Percentiles rank a stretch among this genome's conserved stretches.
Conservation (phyloP, 225 moss, liverwort and hornwort species). For the Physcomitrellopsis africana region DNA sequence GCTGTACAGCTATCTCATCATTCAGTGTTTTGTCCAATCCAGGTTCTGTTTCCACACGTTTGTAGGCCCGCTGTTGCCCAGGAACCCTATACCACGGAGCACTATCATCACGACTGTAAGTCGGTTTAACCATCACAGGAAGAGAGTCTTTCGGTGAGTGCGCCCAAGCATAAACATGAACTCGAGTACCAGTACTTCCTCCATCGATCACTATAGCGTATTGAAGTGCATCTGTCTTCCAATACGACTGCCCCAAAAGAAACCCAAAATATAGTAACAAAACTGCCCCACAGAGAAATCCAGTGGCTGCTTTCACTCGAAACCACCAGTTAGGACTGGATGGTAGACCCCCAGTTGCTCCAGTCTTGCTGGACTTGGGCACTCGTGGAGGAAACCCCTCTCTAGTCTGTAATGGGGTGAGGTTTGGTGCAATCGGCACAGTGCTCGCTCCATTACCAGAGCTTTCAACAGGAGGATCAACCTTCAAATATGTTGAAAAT, state of each 20-base stretch:
- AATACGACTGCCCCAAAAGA: slow-evolving; percentile 58
- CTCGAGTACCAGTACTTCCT: slow-evolving; percentile 97
- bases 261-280: slow-evolving; percentile 63
- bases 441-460: slow-evolving; percentile 38
- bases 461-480: slow-evolving; percentile 33
- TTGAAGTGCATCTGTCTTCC: slow-evolving; percentile 64
- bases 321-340: slow-evolving; percentile 50
- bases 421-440: slow-evolving; percentile 30
- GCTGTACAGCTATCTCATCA: slow-evolving; percentile 69
- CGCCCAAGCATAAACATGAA: slow-evolving; percentile 95
- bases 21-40: slow-evolving; percentile 87
- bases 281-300: slow-evolving; percentile 43
- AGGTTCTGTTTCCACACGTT: slow-evolving; percentile 96
- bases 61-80: slow-evolving; percentile 84
- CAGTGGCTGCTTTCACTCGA: slow-evolving; percentile 53
- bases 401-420: slow-evolving; percentile 47
- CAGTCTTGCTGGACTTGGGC: slow-evolving; percentile 43
- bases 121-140: slow-evolving; percentile 89
- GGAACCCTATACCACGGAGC: slow-evolving; percentile 74
- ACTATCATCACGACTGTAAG: slow-evolving; percentile 49
- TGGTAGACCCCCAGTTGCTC: slow-evolving; percentile 41
- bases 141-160: slow-evolving; percentile 75
- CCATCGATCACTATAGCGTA: slow-evolving; percentile 96
- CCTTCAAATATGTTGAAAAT: slow-evolving; percentile 46
- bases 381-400: slow-evolving; percentile 46